Evolutionary conservation across 2,329 filamentous ascomycete species (phyloP).

Genomic region (Cladorrhinum sp.): DNA sequence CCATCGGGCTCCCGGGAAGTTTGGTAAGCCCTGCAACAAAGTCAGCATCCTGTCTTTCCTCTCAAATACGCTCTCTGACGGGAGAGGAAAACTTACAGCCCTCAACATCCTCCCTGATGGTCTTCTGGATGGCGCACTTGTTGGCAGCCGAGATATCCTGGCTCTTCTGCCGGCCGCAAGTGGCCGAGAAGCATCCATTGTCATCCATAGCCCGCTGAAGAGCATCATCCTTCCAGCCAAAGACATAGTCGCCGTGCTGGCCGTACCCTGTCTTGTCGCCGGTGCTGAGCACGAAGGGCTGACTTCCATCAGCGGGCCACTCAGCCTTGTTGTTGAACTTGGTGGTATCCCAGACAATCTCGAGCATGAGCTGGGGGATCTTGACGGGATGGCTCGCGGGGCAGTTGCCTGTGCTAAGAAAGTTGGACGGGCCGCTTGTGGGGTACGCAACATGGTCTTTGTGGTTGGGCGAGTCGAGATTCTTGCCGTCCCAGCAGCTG

Average conservation of each 20-base stretch:
- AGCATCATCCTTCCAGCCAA: conserved; percentile 35
- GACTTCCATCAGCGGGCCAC: conserved; percentile 1
- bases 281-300: conserved; percentile 32
- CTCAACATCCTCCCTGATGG: conserved; percentile 4
- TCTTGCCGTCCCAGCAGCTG: conserved; percentile 48
- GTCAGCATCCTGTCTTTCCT: not conserved
- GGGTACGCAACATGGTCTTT: conserved; percentile 41
- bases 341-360: not conserved
- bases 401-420: conserved; percentile 31
- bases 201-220: conserved; percentile 36
- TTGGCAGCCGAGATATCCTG: conserved; percentile 32
- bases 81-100: conserved; percentile 15
- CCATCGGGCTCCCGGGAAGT: conserved; percentile 7
- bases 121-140: not conserved
- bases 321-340: not conserved
- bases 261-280: conserved; percentile 37
- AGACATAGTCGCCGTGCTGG: conserved; percentile 40
- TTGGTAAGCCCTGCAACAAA: not conserved
- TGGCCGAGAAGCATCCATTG: conserved; percentile 38
- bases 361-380: conserved; percentile 5
- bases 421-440: conserved; percentile 39
- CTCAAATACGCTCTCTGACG: too few species aligned
- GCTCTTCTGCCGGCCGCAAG: conserved; percentile 30
- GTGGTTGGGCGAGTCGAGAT: conserved; percentile 45
- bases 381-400: conserved; percentile 24